Percentiles rank a stretch among this genome's conserved stretches.
phyloP scores from a whole-genome alignment of 352 stramenopile species.

The Phytophthora foliorum region DNA sequence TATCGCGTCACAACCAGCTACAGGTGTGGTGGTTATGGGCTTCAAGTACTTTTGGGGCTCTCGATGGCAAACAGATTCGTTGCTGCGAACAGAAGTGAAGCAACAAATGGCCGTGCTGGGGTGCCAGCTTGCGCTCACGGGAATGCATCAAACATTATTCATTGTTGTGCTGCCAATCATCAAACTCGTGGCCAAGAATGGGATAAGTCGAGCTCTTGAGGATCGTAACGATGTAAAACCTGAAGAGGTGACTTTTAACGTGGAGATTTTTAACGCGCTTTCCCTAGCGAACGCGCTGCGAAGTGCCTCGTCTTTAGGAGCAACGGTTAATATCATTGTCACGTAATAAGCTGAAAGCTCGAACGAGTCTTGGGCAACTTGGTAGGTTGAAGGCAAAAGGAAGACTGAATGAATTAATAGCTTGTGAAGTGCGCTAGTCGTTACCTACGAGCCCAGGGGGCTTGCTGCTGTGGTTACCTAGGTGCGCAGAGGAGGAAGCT shows the following conservation, averaged over 20 bases:
- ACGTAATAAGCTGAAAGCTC: too few relatives aligned
- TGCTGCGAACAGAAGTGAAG: neutral
- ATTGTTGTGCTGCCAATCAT: neutral
- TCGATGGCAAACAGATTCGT: neutral
- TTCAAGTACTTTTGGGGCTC: conserved; percentile 1
- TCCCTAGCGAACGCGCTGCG: neutral
- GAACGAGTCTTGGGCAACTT: too few relatives aligned
- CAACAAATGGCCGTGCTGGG: neutral
- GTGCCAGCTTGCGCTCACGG: conserved; percentile 8
- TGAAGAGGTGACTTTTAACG: neutral
- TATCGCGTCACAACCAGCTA: neutral
- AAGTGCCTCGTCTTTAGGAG: neutral
- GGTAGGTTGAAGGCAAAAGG: too few relatives aligned
- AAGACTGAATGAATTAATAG: too few relatives aligned
- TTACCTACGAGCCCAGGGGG: too few relatives aligned
- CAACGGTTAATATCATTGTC: neutral
- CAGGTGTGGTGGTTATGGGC: neutral
- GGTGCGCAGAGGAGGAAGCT: too few relatives aligned
- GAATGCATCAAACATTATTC: conserved; percentile 4
- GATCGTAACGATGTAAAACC: conserved; percentile 31
- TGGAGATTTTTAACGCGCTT: neutral
- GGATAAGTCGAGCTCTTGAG: conserved; percentile 22
- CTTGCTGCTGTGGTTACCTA: too few relatives aligned
- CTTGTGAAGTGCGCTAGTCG: too few relatives aligned
- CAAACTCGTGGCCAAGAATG: conserved; percentile 24